A percentile compares a stretch with the other conserved stretches of the same genome.
phyloP scores from a whole-genome alignment of 169 alveolate genomes.

The Plasmodium relictum region DNA sequence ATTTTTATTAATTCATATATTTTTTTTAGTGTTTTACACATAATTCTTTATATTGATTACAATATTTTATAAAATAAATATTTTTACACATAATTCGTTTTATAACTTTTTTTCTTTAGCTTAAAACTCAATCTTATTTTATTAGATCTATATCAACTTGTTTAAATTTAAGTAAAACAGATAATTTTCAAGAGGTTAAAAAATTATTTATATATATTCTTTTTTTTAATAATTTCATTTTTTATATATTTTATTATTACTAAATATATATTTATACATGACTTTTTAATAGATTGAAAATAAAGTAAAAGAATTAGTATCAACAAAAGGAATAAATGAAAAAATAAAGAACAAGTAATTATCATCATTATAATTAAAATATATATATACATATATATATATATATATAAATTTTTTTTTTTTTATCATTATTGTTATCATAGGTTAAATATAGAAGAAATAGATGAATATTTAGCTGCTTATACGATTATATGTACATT shows the following conservation, averaged over 20 bases:
- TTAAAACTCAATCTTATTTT: constrained; percentile 64
- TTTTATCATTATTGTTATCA: neutral
- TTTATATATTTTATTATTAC: neutral
- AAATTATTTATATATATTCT: neutral
- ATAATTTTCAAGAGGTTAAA: constrained; percentile 64
- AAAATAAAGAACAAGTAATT: constrained; percentile 69
- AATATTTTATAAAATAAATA: no score
- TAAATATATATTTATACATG: neutral
- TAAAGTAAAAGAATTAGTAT: constrained; percentile 35
- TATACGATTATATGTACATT: constrained; percentile 67
- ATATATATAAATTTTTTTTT: neutral
- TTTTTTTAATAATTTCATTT: neutral
- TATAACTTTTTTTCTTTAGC: constrained; percentile 2
- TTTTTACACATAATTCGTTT: neutral
- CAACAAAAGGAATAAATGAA: constrained; percentile 43
- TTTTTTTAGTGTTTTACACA: no score
- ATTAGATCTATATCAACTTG: constrained; percentile 66
- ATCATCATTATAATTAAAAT: neutral
- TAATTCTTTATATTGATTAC: no score
- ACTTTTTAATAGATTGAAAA: constrained; percentile 47
- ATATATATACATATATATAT: neutral
- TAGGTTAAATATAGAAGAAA: constrained; percentile 59
- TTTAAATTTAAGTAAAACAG: constrained; percentile 58
- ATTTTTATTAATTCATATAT: neutral
- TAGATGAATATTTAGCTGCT: constrained; percentile 74